Conservation (phyloP, 257 asterid genomes). For the Solanum lignicaule region DNA sequence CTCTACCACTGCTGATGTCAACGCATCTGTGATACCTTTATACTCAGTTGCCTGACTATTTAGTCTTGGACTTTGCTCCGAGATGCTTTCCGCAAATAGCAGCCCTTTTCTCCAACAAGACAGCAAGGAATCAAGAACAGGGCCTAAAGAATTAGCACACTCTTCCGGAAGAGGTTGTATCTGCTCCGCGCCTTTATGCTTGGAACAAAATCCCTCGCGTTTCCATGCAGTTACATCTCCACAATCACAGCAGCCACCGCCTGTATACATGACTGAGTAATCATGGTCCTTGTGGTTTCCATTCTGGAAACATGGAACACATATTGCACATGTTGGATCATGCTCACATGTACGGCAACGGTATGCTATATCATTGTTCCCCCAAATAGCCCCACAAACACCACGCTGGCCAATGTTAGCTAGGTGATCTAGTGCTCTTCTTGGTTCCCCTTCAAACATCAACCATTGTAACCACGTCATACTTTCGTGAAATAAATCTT, state of each 20-base stretch:
- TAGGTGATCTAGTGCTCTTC: slow-evolving; percentile 44
- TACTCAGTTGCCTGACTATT: slow-evolving; percentile 23
- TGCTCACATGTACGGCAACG: slow-evolving; percentile 93
- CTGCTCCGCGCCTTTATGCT: slow-evolving; percentile 87
- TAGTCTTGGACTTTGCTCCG: slow-evolving; percentile 28
- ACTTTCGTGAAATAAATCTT: slow-evolving; percentile 44
- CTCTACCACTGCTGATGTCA: slow-evolving; percentile 66
- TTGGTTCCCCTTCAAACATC: slow-evolving; percentile 87
- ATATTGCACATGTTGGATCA: slow-evolving; percentile 95
- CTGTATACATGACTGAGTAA: slow-evolving; percentile 75
- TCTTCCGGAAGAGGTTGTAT: slow-evolving; percentile 71
- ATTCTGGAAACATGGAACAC: slow-evolving; percentile 89
- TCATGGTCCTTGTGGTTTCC: slow-evolving; percentile 95
- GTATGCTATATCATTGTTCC: slow-evolving; percentile 74
- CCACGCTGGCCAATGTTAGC: slow-evolving; percentile 59
- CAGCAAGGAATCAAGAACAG: slow-evolving; percentile 64
- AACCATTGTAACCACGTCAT: slow-evolving; percentile 82
- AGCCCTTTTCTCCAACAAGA: slow-evolving; percentile 61
- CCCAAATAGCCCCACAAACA: slow-evolving; percentile 98
- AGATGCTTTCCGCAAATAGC: slow-evolving; percentile 14
- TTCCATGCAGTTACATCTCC: slow-evolving; percentile 99
- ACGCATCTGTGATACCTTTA: slow-evolving; percentile 41
- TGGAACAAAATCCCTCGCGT: slow-evolving; percentile 89
- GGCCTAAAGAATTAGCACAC: slow-evolving; percentile 57
- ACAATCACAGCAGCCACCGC: slow-evolving; percentile 99